Conservation (phyloP, 73 alveolate species). For the Paramecium octaurelia region DNA sequence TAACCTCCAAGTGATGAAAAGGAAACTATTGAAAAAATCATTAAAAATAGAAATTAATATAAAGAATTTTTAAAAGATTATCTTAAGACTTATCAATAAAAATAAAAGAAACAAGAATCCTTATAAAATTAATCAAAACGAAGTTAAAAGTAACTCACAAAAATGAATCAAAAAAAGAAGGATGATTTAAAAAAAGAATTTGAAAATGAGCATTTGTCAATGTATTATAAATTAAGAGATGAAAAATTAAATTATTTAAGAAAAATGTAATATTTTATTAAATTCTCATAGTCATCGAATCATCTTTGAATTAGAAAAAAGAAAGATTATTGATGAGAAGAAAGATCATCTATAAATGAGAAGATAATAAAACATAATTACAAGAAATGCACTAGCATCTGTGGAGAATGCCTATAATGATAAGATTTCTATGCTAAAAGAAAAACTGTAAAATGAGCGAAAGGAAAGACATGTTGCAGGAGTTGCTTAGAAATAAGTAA, state of each 20-base stretch:
- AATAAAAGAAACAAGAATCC: neutral
- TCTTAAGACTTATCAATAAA: neutral
- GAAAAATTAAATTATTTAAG: slow-evolving; percentile 49
- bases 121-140: neutral
- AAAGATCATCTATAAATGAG: slow-evolving; percentile 49
- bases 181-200: slow-evolving; percentile 55
- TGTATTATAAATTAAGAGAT: slow-evolving; percentile 51
- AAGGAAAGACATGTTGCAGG: slow-evolving; percentile 54
- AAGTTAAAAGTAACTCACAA: neutral
- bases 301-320: slow-evolving; percentile 58
- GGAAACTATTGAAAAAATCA: neutral
- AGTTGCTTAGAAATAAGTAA: slow-evolving; percentile 50
- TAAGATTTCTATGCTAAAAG: slow-evolving; percentile 51
- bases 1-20: slow-evolving; percentile 22
- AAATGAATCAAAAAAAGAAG: slow-evolving; percentile 3
- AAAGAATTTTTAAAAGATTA: slow-evolving; percentile 21
- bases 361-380: slow-evolving; percentile 36
- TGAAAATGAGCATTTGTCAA: slow-evolving; percentile 52
- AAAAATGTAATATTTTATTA: slow-evolving; percentile 38
- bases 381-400: slow-evolving; percentile 52
- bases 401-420: slow-evolving; percentile 60
- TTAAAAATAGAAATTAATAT: slow-evolving; percentile 5
- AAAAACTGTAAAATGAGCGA: slow-evolving; percentile 50
- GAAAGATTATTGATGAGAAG: slow-evolving; percentile 57
- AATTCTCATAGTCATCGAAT: slow-evolving; percentile 44